Evolutionary conservation across 768 basidiomycete species (phyloP).

Genomic region (Clitopilus hobsonii): DNA sequence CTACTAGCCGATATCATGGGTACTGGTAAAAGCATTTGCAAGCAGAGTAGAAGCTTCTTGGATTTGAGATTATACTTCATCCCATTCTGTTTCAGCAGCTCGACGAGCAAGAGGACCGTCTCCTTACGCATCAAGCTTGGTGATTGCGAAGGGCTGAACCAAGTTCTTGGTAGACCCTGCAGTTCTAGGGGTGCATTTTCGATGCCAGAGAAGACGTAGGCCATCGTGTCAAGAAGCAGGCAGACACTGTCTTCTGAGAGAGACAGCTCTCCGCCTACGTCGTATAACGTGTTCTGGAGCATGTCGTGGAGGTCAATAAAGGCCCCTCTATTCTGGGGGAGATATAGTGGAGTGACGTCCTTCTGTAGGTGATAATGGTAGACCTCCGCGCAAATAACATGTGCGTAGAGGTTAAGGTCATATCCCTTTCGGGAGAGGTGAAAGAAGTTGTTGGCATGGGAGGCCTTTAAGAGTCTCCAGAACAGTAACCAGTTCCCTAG

Average conservation of each 20-base stretch:
- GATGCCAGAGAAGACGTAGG: constrained; percentile 10
- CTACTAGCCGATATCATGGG: constrained; percentile 6
- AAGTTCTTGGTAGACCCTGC: constrained; percentile 5
- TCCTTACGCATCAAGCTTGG: constrained; percentile 6
- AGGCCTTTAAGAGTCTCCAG: constrained; percentile 9
- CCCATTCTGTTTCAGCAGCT: constrained; percentile 3
- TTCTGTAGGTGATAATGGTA: constrained; percentile 11
- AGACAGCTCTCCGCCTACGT: neutral
- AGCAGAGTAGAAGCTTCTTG: constrained; percentile 10
- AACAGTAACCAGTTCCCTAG: constrained; percentile 13
- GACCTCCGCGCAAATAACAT: constrained; percentile 11
- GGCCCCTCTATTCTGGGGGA: constrained; percentile 7
- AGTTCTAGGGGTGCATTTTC: constrained; percentile 5
- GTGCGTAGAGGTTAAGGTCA: constrained; percentile 9
- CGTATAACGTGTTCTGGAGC: constrained; percentile 2
- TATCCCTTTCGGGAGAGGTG: constrained; percentile 5
- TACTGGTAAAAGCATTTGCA: constrained; percentile 11
- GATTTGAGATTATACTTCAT: constrained; percentile 10
- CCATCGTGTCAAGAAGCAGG: constrained; percentile 10
- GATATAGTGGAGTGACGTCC: constrained; percentile 6
- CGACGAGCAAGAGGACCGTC: constrained; percentile 7
- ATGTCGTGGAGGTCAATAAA: constrained; percentile 12
- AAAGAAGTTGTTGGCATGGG: neutral
- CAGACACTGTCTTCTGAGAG: constrained; percentile 7
- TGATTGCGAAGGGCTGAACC: constrained; percentile 9